Evolutionary conservation across 257 asterid genomes (phyloP).

Genomic region (Ophiorrhiza pumila): DNA sequence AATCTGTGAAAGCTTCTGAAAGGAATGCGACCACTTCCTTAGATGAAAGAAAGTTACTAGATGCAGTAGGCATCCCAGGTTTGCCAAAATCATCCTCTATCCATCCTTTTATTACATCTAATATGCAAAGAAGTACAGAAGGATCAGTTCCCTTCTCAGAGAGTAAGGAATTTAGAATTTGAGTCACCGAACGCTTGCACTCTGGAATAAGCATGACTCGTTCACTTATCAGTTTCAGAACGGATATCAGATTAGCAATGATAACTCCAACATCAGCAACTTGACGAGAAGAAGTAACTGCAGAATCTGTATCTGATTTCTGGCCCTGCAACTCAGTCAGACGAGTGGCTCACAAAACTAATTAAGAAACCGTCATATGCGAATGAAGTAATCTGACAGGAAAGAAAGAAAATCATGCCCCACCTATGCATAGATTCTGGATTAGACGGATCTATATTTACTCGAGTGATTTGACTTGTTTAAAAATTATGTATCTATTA

Average conservation of each 20-base stretch:
- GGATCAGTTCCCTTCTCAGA: conserved; percentile 92
- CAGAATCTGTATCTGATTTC: conserved; percentile 86
- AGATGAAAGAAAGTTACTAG: conserved; percentile 62
- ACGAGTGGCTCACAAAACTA: background rate
- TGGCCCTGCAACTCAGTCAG: conserved; percentile 56
- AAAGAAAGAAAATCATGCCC: background rate
- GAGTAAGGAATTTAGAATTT: conserved; percentile 75
- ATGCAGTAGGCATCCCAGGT: conserved; percentile 62
- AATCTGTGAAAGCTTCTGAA: conserved; percentile 96
- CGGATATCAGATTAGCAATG: conserved; percentile 75
- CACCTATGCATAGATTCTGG: background rate
- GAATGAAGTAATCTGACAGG: background rate
- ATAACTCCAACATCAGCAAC: conserved; percentile 89
- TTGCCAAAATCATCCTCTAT: conserved; percentile 77
- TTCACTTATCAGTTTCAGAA: conserved; percentile 72
- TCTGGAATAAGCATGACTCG: conserved; percentile 90
- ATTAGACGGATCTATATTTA: background rate
- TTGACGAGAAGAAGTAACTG: conserved; percentile 94
- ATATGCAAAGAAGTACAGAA: conserved; percentile 84
- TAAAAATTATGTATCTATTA: background rate
- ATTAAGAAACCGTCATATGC: background rate
- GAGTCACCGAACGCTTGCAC: conserved; percentile 85
- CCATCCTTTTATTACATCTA: conserved; percentile 89
- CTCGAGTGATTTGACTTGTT: background rate
- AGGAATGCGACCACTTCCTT: conserved; percentile 92